Base-by-base conservation (phyloP, 805 yeast genomes). In the Wickerhamia fluorescens region DNA sequence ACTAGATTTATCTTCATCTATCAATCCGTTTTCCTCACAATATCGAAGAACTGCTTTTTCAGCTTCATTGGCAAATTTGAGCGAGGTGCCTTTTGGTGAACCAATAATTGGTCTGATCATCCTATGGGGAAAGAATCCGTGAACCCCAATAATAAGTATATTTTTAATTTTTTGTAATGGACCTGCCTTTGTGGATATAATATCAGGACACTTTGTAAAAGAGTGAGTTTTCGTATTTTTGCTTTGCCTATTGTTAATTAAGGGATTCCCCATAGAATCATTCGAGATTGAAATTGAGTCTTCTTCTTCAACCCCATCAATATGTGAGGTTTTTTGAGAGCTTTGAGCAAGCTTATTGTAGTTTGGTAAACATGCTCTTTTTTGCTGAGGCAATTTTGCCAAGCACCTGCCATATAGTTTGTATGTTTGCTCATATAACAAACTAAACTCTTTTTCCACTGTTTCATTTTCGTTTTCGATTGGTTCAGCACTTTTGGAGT, bases 61-160 rank as follows among this genome's bases (percentile, higher is more conserved):
- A 0, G 96, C 96, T 45, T 87, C 96, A 38, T 75, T 78, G 19
- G 95, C 86, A 56, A 89, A 92, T 49, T 81, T 80, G 25, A 80
- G 67, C 0, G 97, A 89, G 0, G 98, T 89, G 0, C 98, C 98
- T 13, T 94, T 92, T 4, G 98, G 98, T 38, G 88, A 87, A 2
- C 98, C 98, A 29, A 89, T 77, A 10, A 89, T 47, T 1, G 95
- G 87, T 29, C 98, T 40, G 10, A 92, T 64, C 68, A 86, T 77
- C 38, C 71, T 74, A 2, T 86, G 82, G 0, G 98, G 98, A 60
- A 92, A 89, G 47, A 88, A 89, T 1, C 98, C 98, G 58, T 89
- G 98, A 2, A 89, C 88, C 0, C 98, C 98, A 34, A 89, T 75
- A 20, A 92, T 80, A 17, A 89, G 68, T 0, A 83, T 83, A 38